Evolutionary conservation across 78 protist species (phyloP), one percentile per base, ranked within the genome.

Genomic region (Speleostelium caveatum): DNA sequence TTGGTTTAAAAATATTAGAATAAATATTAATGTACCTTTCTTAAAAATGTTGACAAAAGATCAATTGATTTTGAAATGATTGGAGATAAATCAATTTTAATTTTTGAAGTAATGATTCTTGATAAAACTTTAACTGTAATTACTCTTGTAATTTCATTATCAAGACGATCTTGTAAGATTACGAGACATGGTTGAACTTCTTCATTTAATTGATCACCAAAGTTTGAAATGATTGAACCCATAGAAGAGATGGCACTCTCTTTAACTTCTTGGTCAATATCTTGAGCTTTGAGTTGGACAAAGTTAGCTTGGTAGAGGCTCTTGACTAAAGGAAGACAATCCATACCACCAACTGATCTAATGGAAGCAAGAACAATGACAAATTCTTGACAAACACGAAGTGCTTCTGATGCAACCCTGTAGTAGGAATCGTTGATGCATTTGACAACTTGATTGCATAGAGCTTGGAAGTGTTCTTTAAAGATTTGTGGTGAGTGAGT

Each of bases 251-350:
- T 95, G 41, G 98, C 95, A 32, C 78, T 10, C 76, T 98, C 98
- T 91, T 96, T 96, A 67, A 98, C 99, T 61, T 98, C 99, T 75
- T 96, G 97, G 63, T 98, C 99, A 41, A 87, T 86, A 28, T 96
- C 99, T n/a, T 62, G 90, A 21, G 96, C 89, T 41, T 59, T n/a
- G 21, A 98, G 88, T 60, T 97, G 91, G 33, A 22, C 77, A 32
- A 61, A 12, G 22, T 61, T 75, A 3, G 95, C 69, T 19, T 53
- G 61, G 79, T 71, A 97, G 56, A 97, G 28, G 8, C 5, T 39
- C 7, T 55, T 2, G 16, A 80, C 71, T 28, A 63, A 12, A 45
- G 73, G 42, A 35, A 10, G 28, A 21, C 28, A 3, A 39, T 73
- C 60, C 10, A 45, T 14, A 24, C 42, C 30, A 19, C n/a, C 60